A percentile compares a stretch with the other conserved stretches of the same genome.
phyloP scores from a whole-genome alignment of 495 filamentous ascomycete species.

The Podospora comata region DNA sequence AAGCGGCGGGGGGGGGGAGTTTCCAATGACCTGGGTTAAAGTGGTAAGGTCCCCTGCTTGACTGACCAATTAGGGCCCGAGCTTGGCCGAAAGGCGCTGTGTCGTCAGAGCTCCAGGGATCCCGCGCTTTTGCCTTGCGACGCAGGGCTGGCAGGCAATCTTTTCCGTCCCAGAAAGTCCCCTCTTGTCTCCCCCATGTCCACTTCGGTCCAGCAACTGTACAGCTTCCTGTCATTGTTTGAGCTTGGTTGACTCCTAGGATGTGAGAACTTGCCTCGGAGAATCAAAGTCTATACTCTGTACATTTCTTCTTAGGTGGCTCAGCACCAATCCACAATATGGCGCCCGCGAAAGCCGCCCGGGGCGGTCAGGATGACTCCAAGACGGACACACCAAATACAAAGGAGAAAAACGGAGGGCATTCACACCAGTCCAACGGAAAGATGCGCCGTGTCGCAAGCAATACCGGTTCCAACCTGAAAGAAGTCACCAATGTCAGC shows the following conservation, averaged over 20 bases:
- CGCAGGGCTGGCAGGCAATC: slow-evolving; percentile 26
- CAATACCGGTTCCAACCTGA: slow-evolving; percentile 42
- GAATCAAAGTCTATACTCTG: not conserved
- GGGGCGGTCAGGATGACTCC: slow-evolving; percentile 43
- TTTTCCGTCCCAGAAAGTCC: slow-evolving; percentile 21
- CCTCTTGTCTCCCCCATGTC: slow-evolving; percentile 23
- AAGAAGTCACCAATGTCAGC: slow-evolving; percentile 38
- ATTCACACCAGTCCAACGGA: slow-evolving; percentile 39
- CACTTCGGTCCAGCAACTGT: slow-evolving; percentile 13
- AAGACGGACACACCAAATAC: slow-evolving; percentile 44
- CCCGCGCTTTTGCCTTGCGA: slow-evolving; percentile 20
- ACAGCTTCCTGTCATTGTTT: slow-evolving; percentile 10
- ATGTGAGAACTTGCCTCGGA: slow-evolving; percentile 17
- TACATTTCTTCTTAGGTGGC: not conserved
- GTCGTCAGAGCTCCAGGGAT: slow-evolving; percentile 28
- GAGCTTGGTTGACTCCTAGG: slow-evolving; percentile 9
- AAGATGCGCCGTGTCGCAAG: slow-evolving; percentile 48
- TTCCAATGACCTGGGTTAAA: slow-evolving; percentile 2
- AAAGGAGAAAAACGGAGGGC: slow-evolving; percentile 45
- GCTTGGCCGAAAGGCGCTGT: slow-evolving; percentile 12
- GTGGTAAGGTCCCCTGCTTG: not conserved
- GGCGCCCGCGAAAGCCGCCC: slow-evolving; percentile 35
- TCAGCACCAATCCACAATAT: slow-evolving; percentile 23
- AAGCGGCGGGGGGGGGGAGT: not conserved
- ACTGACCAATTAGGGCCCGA: slow-evolving; percentile 10